Conservation (phyloP, 2,329 filamentous ascomycete genomes). For the Epichloe elymi region DNA sequence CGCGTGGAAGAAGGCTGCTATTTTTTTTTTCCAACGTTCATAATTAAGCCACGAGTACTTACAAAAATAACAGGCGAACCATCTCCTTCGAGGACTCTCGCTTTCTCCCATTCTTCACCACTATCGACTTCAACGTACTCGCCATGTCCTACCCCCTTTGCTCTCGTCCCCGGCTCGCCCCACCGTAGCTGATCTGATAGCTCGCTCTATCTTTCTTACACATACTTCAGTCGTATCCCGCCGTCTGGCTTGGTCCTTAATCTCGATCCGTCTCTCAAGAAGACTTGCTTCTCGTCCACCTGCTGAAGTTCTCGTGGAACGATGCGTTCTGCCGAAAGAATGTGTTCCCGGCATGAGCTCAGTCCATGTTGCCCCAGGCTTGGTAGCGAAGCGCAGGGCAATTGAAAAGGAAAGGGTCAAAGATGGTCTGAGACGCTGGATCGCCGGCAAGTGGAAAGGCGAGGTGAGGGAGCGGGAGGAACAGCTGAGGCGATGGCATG, state of each 20-base stretch:
- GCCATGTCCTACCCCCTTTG: slow-evolving; percentile 38
- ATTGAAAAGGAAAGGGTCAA: slow-evolving; percentile 57
- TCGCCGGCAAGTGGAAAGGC: slow-evolving; percentile 43
- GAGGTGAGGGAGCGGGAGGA: slow-evolving; percentile 38
- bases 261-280: slow-evolving; percentile 51
- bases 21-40: no score
- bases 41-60: neutral
- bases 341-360: slow-evolving; percentile 36
- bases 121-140: slow-evolving; percentile 45
- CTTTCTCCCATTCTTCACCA: slow-evolving; percentile 52
- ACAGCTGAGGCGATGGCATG: slow-evolving; percentile 32
- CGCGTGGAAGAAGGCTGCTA: no score
- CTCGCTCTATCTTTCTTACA: slow-evolving; percentile 53
- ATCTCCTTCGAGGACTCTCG: slow-evolving; percentile 47
- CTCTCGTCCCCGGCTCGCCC: slow-evolving; percentile 45
- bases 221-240: slow-evolving; percentile 52
- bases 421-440: slow-evolving; percentile 51
- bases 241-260: slow-evolving; percentile 47
- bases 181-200: slow-evolving; percentile 46
- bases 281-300: slow-evolving; percentile 47
- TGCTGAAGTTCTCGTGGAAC: slow-evolving; percentile 44
- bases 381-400: slow-evolving; percentile 48
- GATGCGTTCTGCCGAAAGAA: slow-evolving; percentile 52
- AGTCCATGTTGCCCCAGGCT: slow-evolving; percentile 39
- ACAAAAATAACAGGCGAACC: slow-evolving; percentile 37